Evolutionary conservation across 306 rosid genomes (phyloP), one percentile per base, ranked within the genome.

Genomic region (Glycine tomentella): DNA sequence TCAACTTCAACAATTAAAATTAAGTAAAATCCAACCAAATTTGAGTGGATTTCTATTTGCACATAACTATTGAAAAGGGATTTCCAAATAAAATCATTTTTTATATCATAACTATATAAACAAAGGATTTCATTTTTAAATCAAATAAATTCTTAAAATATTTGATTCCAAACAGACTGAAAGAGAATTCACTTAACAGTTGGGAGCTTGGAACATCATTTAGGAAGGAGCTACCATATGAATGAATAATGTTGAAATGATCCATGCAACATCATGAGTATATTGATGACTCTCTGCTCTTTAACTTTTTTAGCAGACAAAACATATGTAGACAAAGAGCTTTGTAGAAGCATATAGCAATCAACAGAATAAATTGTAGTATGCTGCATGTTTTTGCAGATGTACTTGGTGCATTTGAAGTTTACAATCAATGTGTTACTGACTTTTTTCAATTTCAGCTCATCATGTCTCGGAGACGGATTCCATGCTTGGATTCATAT

Each of bases 401-500:
- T 7, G 31, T 7, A 50, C 61, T 49, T 51, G 5, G 13, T 50
- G 8, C 49, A 34, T 52, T 53, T 72, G 31, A 33, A 53, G 58
- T 81, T 58, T 20, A 69, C 69, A 69, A 66, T 70, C 69, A 57
- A 77, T 49, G 10, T 82, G 75, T 76, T 58, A 33, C 76, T 80
- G 84, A 84, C 45, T 58, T 67, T 45, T 25, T 36, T 73, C 25
- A 64, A 62, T 88, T 85, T 81, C 97, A 95, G 99, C 97, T 93
- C 70, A 86, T 90, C 72, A 95, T 95, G 98, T 95, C 98, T 63
- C 89, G 98, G 66, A 86, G 98, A 85, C 88, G 97, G 61, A 93
- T 91, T 78, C 98, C 99, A 81, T 91, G 99, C 91, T 86, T 93
- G 95, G 99, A 93, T 89, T 95, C 97, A 77, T 93, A 90, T 83